Conservation (phyloP, 177 flowering plant species). For the Vitis hybrid region DNA sequence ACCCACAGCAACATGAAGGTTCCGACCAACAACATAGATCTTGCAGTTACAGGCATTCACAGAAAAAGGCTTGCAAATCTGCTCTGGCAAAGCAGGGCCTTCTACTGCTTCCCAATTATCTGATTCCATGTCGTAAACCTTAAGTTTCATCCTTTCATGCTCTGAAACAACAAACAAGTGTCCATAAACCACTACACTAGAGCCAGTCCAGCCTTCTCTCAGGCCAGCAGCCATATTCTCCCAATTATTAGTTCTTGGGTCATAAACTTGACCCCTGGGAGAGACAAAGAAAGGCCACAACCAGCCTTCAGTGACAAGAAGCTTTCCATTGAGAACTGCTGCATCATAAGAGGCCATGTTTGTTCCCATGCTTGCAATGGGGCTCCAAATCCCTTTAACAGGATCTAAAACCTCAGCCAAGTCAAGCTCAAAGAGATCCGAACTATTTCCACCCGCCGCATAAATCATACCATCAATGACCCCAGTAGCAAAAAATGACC, state of each 20-base stretch:
- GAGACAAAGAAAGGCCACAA: slow-evolving; percentile 58
- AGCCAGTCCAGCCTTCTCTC: slow-evolving; percentile 70
- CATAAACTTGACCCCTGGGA: slow-evolving; percentile 59
- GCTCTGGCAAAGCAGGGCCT: slow-evolving; percentile 54
- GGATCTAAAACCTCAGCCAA: slow-evolving; percentile 55
- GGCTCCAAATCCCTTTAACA: slow-evolving; percentile 36
- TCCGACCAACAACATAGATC: slow-evolving; percentile 52
- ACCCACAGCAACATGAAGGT: slow-evolving; percentile 68
- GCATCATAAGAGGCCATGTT: slow-evolving; percentile 56
- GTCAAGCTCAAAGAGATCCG: slow-evolving; percentile 47
- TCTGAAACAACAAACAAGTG: slow-evolving; percentile 59
- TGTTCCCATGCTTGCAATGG: slow-evolving; percentile 45
- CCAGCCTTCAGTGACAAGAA: slow-evolving; percentile 65
- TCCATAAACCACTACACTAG: slow-evolving; percentile 48
- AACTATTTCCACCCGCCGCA: slow-evolving; percentile 58
- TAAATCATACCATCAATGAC: slow-evolving; percentile 59
- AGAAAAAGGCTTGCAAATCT: slow-evolving; percentile 56
- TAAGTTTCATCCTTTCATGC: slow-evolving; percentile 55
- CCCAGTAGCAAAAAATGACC: slow-evolving; percentile 54
- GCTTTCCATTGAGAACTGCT: slow-evolving; percentile 56
- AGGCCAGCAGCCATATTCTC: slow-evolving; percentile 53
- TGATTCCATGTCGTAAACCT: slow-evolving; percentile 41
- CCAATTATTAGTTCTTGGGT: slow-evolving; percentile 50
- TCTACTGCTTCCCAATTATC: slow-evolving; percentile 55
- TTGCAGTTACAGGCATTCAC: slow-evolving; percentile 38